Evolutionary conservation across 2,329 filamentous ascomycete species (phyloP), one percentile per base, ranked within the genome.

Genomic region (Tolypocladium ophioglossoides): DNA sequence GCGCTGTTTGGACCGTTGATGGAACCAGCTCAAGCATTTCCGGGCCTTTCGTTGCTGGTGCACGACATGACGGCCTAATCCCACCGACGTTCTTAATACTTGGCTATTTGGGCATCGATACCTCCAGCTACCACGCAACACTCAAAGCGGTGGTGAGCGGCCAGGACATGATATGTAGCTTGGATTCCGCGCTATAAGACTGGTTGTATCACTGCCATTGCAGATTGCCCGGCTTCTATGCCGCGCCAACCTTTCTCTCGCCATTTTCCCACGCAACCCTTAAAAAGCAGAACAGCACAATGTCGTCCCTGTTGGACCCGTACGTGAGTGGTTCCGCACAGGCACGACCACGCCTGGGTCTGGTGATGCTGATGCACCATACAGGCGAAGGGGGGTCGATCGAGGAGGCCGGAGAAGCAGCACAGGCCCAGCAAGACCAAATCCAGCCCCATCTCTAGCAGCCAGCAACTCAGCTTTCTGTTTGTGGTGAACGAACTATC

Each of bases 401-500:
- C 34, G 14, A 53, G 40, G 16, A 56, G 54, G 9, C 41, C 40
- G 4, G 51, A 55, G 16, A 49, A 50, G 27, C 53, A 51, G 46
- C 50, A 50, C 37, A 38, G 10, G 32, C 34, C 39, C 20, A 39
- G 41, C 51, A 51, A 53, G 49, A 34, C 39, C 30, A 57, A 44
- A 38, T 22, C 50, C 34, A 20, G n/a, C 16, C 39, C 53, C 53
- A 47, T 7, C 37, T 35, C 16, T 51, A 24, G n/a, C 20, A 52
- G 32, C 37, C 40, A 18, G 18, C 18, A 41, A 10, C 14, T 64
- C 2, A 66, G 62, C 37, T 75, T 75, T 53, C 57, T 74, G 1
- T 75, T 75, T 30, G 62, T 70, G 3, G 63, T 73, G 47, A 72
- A 72, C 55, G 66, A 72, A 41, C 59, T 73, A 4, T 7, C 53